Base-by-base conservation (phyloP, 176 grass and related monocot species). In the Oryza glumipatula region DNA sequence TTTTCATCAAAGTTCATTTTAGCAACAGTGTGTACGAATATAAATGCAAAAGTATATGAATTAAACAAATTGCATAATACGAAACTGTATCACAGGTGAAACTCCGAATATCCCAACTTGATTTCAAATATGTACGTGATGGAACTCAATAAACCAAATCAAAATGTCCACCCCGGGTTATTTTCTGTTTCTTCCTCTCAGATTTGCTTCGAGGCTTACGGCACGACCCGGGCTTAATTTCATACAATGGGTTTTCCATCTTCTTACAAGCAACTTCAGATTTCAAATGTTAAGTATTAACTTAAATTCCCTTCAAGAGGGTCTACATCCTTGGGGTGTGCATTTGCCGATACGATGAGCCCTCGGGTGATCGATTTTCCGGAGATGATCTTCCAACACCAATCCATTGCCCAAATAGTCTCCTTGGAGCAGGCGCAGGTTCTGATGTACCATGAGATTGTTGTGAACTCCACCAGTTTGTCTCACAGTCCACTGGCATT, bases 401-500 rank as follows among this genome's bases (percentile, higher is more conserved):
- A 0, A 72, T 87, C 80, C 75, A 90, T 54, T 90, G 91, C 77
- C 91, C 81, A 36, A 90, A 90, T 21, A 84, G 48, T 35, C 85
- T 87, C 78, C 91, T 88, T 41, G 77, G 82, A 1, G 81, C 76
- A 0, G 81, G 30, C 47, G 88, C 11, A 0, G 88, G 73, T 33
- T 91, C 92, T 28, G 88, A 65, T 44, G 81, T 69, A 4, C 76
- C 26, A 1, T 88, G 78, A 49, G 88, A 86, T 41, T 90, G 92
- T 22, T 85, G 81, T 36, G 92, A 86, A 6, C 77, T 84, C 95
- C 95, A 92, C 88, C 93, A 93, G 85, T 80, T 84, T 46, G 89
- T 76, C 73, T 95, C 95, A 3, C 90, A 87, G 70, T 95, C 93
- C 8, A 95, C 79, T 0, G 89, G 93, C 41, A 82, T 77, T 52